Evolutionary conservation across 179 eudicot species (phyloP).

Genomic region (Heliamphora pulchella): DNA sequence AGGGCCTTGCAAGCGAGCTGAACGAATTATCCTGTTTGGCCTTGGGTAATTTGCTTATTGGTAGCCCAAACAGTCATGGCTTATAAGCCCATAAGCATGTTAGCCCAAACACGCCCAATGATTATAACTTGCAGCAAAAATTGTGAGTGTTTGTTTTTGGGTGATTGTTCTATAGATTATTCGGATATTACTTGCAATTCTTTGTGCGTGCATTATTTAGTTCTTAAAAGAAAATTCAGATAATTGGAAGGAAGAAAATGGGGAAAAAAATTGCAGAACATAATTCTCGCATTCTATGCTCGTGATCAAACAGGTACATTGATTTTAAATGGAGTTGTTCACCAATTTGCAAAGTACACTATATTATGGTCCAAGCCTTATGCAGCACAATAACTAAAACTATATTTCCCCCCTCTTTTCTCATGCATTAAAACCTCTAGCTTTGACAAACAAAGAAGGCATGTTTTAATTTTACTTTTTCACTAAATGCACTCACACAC

Average conservation of each 20-base stretch:
- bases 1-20: no score
- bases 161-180: background rate
- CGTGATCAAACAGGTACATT: background rate
- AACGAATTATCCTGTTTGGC: no score
- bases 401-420: background rate
- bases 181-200: background rate
- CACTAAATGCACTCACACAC: conserved; percentile 3
- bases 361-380: no score
- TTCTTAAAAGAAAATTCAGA: background rate
- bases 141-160: background rate
- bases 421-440: background rate
- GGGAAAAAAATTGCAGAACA: background rate
- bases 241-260: background rate
- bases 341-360: no score
- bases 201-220: background rate
- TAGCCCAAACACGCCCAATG: no score
- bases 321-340: background rate
- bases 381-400: background rate
- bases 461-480: conserved; percentile 2
- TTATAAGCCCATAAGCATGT: no score
- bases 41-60: no score
- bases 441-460: background rate
- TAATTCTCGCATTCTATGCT: background rate
- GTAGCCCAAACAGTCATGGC: no score
- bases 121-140: no score